phyloP scores from a whole-genome alignment of 805 yeast genomes.

The Candida takata region DNA sequence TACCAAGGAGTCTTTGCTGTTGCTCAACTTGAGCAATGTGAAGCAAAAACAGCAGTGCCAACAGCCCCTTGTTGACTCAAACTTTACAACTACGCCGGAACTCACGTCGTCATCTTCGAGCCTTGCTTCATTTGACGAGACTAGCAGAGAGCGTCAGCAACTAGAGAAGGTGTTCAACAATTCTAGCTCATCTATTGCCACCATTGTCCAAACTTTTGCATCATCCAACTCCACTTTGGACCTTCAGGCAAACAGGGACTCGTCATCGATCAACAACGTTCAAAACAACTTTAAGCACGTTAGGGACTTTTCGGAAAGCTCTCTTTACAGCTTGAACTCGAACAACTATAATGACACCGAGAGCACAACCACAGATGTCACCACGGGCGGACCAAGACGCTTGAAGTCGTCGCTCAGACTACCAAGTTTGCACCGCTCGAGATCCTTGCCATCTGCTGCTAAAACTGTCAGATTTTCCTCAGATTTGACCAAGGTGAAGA shows the following conservation, averaged over 20 bases:
- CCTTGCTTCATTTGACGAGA: slow-evolving; percentile 18
- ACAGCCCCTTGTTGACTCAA: slow-evolving; percentile 2
- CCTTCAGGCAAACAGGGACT: slow-evolving; percentile 1
- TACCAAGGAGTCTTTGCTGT: slow-evolving; percentile 10
- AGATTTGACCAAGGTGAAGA: slow-evolving; percentile 53
- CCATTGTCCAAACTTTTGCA: slow-evolving; percentile 19
- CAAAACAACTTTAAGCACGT: background rate
- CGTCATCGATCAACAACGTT: background rate
- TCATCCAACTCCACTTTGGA: slow-evolving; percentile 20
- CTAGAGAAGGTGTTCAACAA: slow-evolving; percentile 8
- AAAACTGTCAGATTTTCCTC: slow-evolving; percentile 63
- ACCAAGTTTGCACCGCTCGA: slow-evolving; percentile 32
- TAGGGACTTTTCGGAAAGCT: slow-evolving; percentile 9
- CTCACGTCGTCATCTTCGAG: slow-evolving; percentile 13
- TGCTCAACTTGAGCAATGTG: slow-evolving; percentile 6
- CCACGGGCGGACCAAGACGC: slow-evolving; percentile 13
- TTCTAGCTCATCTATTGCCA: slow-evolving; percentile 21
- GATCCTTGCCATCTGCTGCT: slow-evolving; percentile 39
- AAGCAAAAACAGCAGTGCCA: background rate
- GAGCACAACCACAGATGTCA: slow-evolving; percentile 3
- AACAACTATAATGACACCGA: slow-evolving; percentile 8
- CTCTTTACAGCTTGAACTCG: slow-evolving; percentile 10
- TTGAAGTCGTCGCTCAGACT: slow-evolving; percentile 41
- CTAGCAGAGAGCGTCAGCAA: slow-evolving; percentile 15
- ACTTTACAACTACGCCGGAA: slow-evolving; percentile 15